Evolutionary conservation across 2,329 filamentous ascomycete species (phyloP).

Genomic region (Tolypocladium inflatum): DNA sequence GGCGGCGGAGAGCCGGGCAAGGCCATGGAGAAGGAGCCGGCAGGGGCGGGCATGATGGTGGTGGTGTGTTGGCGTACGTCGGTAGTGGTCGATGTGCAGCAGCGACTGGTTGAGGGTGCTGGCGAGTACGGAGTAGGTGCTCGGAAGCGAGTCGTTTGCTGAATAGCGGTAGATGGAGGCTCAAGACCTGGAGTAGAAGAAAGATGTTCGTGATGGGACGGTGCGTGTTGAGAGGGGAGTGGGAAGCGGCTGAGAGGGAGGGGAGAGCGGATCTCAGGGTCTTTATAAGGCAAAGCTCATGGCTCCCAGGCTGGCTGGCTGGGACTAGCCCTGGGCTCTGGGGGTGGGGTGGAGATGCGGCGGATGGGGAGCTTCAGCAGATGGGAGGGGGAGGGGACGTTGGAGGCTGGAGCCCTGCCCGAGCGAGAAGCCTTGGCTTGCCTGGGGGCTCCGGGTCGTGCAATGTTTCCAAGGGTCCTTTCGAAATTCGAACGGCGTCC

Average conservation of each 20-base stretch:
- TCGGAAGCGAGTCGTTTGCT: background rate
- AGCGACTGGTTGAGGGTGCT: background rate
- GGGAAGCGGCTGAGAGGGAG: background rate
- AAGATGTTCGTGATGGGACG: background rate
- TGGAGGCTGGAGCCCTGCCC: background rate
- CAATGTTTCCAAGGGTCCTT: too few relatives aligned
- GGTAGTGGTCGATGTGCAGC: constrained; percentile 1
- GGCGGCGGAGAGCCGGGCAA: constrained; percentile 28
- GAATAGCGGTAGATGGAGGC: background rate
- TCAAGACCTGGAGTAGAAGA: background rate
- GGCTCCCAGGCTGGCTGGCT: background rate
- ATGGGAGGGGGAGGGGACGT: too few relatives aligned
- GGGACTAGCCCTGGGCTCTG: background rate
- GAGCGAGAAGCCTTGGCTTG: background rate
- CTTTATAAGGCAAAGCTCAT: constrained; percentile 9
- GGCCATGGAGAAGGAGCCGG: constrained; percentile 28
- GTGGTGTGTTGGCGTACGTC: background rate
- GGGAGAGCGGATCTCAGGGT: constrained; percentile 9
- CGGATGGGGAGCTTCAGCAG: too few relatives aligned
- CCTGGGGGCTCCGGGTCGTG: background rate
- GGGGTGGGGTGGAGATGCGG: background rate
- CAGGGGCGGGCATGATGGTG: constrained; percentile 25
- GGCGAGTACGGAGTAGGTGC: background rate
- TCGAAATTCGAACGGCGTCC: background rate
- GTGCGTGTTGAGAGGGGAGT: background rate